Percentiles rank a stretch among this genome's conserved stretches.
phyloP scores from a whole-genome alignment of 2,329 filamentous ascomycete genomes.

The Lachnellula subtilissima region DNA sequence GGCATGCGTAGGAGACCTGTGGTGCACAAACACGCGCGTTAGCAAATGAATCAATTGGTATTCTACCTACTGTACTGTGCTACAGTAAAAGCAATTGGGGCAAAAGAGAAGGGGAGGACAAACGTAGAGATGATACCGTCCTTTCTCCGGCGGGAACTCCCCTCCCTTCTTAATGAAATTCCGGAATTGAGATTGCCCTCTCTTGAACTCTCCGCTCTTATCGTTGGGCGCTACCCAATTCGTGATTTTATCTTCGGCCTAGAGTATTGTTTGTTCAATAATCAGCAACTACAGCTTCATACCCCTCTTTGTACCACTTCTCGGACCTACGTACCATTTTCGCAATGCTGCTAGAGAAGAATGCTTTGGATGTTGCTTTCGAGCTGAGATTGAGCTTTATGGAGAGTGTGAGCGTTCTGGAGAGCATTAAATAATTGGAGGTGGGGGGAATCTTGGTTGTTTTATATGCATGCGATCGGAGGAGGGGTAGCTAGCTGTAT shows the following conservation, averaged over 20 bases:
- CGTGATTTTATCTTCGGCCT: constrained; percentile 54
- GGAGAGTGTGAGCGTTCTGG: constrained; percentile 1
- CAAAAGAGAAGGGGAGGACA: constrained; percentile 78
- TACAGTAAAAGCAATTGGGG: constrained; percentile 40
- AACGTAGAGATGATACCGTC: constrained; percentile 85
- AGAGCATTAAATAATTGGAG: constrained; percentile 12
- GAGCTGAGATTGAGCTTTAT: background rate
- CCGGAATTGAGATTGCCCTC: constrained; percentile 77
- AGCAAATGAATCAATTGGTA: too few relatives aligned
- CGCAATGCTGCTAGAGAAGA: background rate
- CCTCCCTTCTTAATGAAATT: constrained; percentile 58
- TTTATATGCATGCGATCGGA: background rate
- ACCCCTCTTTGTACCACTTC: constrained; percentile 26
- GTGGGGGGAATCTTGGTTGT: background rate
- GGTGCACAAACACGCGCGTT: too few relatives aligned
- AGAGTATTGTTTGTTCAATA: constrained; percentile 1
- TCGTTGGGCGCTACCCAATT: constrained; percentile 78
- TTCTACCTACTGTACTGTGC: too few relatives aligned
- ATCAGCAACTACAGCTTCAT: constrained; percentile 8
- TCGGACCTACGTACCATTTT: constrained; percentile 7
- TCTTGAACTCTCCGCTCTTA: constrained; percentile 87
- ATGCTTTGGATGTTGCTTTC: background rate
- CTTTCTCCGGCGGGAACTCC: constrained; percentile 72
- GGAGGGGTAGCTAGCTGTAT: constrained; percentile 1
- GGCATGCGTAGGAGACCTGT: constrained; percentile 42